phyloP scores from a whole-genome alignment of 1,284 basidiomycete species.

The Ceratorhiza oryzae-sativae region DNA sequence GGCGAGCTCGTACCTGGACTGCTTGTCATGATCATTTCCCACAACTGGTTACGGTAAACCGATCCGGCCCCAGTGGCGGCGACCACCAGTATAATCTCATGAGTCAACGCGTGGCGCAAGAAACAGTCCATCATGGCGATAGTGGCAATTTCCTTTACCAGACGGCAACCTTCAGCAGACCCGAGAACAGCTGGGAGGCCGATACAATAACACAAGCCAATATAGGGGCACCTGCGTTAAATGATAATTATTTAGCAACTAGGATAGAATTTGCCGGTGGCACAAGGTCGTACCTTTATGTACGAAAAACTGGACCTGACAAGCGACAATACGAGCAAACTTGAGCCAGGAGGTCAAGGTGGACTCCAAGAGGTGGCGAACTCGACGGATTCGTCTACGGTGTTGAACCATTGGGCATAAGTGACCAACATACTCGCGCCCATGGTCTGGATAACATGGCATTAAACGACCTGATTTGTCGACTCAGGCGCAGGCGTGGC shows the following conservation, averaged over 20 bases:
- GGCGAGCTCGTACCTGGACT: background rate
- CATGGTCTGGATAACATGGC: background rate
- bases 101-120: background rate
- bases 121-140: background rate
- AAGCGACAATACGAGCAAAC: too few species aligned
- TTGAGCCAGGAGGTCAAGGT: background rate
- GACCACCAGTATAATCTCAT: background rate
- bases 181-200: background rate
- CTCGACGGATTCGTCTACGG: background rate
- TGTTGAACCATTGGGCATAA: background rate
- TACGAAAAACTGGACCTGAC: background rate
- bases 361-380: background rate
- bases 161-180: background rate
- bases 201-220: background rate
- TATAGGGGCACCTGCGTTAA: background rate
- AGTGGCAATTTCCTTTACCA: background rate
- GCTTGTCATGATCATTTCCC: background rate
- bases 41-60: background rate
- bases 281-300: background rate
- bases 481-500: background rate
- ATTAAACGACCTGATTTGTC: conserved; percentile 1
- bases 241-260: too few species aligned
- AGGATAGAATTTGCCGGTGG: too few species aligned
- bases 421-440: background rate
- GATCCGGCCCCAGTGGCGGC: background rate